These are phyloP conservation scores for Heterobasidion parviporum DNA, from an alignment of 1,284 basidiomycete genomes.

Conservation along the genomic window DNA sequence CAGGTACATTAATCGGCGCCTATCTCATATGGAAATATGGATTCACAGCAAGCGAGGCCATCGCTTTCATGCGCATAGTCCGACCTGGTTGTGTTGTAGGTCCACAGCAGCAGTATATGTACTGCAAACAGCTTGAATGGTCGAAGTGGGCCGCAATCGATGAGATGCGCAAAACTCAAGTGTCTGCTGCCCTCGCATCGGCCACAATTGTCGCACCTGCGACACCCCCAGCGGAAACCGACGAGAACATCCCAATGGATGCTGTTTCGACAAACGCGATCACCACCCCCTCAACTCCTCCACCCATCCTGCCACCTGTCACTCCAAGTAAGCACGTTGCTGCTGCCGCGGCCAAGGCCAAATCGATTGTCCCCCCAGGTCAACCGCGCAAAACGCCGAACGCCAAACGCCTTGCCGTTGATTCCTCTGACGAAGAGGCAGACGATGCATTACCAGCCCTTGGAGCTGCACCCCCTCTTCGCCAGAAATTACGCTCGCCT, in stretches of 20 bases:
- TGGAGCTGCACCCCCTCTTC: constrained; percentile 32
- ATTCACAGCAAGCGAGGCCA: constrained; percentile 97
- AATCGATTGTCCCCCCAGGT: constrained; percentile 64
- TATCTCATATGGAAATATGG: constrained; percentile 99
- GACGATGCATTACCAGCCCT: constrained; percentile 59
- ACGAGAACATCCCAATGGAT: constrained; percentile 34
- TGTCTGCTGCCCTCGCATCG: constrained; percentile 32
- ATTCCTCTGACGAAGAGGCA: constrained; percentile 48
- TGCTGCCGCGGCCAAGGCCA: constrained; percentile 57
- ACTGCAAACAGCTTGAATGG: constrained; percentile 93
- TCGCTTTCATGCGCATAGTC: constrained; percentile 97
- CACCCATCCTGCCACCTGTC: constrained; percentile 49
- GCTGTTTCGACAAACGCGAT: constrained; percentile 23
- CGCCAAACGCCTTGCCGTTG: constrained; percentile 59
- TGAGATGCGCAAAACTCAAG: constrained; percentile 49
- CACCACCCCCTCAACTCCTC: constrained; percentile 23
- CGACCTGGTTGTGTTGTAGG: constrained; percentile 95
- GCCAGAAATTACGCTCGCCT: constrained; percentile 17
- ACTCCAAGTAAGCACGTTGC: constrained; percentile 72
- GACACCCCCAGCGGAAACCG: constrained; percentile 68
- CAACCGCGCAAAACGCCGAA: constrained; percentile 82
- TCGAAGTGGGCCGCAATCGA: constrained; percentile 86
- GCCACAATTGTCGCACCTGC: constrained; percentile 61
- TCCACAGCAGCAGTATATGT: constrained; percentile 92
- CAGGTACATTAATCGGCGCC: constrained; percentile 93